These are phyloP conservation scores for Balakata baccata DNA, from an alignment of 345 rosid genomes.

Conservation along the genomic window DNA sequence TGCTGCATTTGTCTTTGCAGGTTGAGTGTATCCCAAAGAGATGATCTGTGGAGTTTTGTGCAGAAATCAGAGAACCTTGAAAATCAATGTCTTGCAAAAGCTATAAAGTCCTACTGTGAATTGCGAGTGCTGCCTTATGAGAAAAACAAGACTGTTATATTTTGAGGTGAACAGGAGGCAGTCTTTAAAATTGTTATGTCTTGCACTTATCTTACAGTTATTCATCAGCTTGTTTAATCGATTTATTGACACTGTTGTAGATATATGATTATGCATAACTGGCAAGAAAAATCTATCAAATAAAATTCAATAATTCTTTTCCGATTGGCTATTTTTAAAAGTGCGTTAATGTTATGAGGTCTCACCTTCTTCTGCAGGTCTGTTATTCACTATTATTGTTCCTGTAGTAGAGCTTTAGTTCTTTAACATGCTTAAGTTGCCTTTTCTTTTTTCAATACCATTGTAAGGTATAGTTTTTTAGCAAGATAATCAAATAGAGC, in stretches of 20 bases:
- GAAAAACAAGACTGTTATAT: conserved; percentile 68
- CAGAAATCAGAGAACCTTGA: conserved; percentile 90
- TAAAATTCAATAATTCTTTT: not conserved
- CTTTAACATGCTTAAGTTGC: no score
- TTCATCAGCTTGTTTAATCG: not conserved
- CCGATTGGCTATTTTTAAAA: not conserved
- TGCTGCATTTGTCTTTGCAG: conserved; percentile 39
- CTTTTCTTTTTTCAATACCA: no score
- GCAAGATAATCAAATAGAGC: no score
- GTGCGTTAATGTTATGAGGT: not conserved
- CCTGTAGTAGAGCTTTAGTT: no score
- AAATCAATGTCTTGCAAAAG: conserved; percentile 81
- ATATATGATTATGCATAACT: not conserved
- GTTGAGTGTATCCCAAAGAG: conserved; percentile 93
- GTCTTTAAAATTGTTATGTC: no score
- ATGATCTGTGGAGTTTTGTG: conserved; percentile 69
- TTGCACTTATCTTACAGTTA: not conserved
- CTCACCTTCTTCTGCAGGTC: not conserved
- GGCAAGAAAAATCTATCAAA: not conserved
- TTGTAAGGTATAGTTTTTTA: no score
- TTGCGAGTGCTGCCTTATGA: conserved; percentile 74
- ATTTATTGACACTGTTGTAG: not conserved
- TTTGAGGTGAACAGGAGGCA: conserved; percentile 30
- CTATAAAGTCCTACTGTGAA: conserved; percentile 77
- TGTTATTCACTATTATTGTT: no score